phyloP scores from a whole-genome alignment of 768 basidiomycete species.

The Favolaschia claudopus region DNA sequence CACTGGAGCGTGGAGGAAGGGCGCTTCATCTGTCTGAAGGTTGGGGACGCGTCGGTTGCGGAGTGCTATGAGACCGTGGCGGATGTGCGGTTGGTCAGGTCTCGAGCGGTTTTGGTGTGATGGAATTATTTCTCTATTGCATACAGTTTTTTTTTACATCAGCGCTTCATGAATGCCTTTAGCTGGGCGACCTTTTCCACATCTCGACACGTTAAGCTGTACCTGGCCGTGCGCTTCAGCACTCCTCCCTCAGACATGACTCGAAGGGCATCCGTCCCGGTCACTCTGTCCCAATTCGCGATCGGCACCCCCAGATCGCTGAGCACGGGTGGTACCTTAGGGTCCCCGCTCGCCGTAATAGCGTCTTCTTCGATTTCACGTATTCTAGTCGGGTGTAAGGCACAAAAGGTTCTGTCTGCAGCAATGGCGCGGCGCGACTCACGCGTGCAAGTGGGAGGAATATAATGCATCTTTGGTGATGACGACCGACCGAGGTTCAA shows the following conservation, averaged over 20 bases:
- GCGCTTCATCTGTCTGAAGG: slow-evolving; percentile 48
- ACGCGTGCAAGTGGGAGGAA: slow-evolving; percentile 76
- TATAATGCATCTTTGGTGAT: slow-evolving; percentile 82
- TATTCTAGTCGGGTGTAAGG: slow-evolving; percentile 54
- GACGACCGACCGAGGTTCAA: slow-evolving; percentile 86
- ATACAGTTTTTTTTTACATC: too few species aligned
- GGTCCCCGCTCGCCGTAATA: slow-evolving; percentile 34
- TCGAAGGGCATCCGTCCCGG: slow-evolving; percentile 43
- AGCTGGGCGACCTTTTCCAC: slow-evolving; percentile 65
- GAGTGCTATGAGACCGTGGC: slow-evolving; percentile 48
- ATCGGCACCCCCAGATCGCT: slow-evolving; percentile 44
- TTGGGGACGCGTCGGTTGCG: slow-evolving; percentile 41
- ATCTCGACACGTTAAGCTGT: slow-evolving; percentile 87
- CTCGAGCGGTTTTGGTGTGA: background rate
- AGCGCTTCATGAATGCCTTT: slow-evolving; percentile 32
- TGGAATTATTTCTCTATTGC: too few species aligned
- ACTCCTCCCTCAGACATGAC: slow-evolving; percentile 53
- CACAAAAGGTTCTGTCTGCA: background rate
- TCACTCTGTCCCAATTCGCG: slow-evolving; percentile 65
- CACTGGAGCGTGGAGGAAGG: slow-evolving; percentile 50
- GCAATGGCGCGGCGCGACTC: slow-evolving; percentile 1
- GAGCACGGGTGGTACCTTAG: slow-evolving; percentile 32
- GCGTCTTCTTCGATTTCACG: slow-evolving; percentile 60
- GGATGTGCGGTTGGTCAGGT: background rate
- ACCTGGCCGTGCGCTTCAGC: slow-evolving; percentile 63